Conservation (phyloP, 257 asterid genomes). For the Haberlea rhodopensis region DNA sequence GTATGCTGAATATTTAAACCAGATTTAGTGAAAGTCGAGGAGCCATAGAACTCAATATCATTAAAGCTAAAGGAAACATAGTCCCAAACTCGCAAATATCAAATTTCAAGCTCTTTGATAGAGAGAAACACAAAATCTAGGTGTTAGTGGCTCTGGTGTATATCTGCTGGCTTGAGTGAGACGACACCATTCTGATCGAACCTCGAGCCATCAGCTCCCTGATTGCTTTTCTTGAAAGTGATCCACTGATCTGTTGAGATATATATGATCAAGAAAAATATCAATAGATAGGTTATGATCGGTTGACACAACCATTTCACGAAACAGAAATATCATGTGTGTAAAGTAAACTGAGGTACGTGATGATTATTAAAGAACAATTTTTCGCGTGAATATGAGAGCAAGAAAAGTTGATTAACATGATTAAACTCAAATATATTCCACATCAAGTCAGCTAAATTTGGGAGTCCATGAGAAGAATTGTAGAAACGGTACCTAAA, state of each 20-base stretch:
- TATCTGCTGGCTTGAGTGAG: conserved; percentile 87
- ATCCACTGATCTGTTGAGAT: conserved; percentile 64
- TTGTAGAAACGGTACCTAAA: too few relatives aligned
- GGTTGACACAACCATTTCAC: background rate
- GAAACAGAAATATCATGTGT: background rate
- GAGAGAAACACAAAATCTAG: conserved; percentile 26
- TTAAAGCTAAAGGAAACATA: conserved; percentile 9
- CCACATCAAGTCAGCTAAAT: background rate
- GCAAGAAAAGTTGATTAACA: background rate
- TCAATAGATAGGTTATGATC: background rate
- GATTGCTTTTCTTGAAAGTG: conserved; percentile 85
- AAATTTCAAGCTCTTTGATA: conserved; percentile 20
- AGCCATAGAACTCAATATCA: background rate
- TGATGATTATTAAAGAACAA: background rate
- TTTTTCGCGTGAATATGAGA: too few relatives aligned
- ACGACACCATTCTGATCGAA: conserved; percentile 67
- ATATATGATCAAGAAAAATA: background rate
- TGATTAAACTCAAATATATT: background rate
- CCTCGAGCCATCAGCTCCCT: conserved; percentile 72
- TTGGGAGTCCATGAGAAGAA: background rate
- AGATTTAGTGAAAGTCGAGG: background rate
- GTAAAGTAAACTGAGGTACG: background rate
- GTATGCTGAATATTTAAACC: background rate
- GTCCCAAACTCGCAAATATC: conserved; percentile 13
- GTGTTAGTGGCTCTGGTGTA: conserved; percentile 93